Base-by-base conservation (phyloP, 2,329 filamentous ascomycete genomes). In the Didymella segeticola region DNA sequence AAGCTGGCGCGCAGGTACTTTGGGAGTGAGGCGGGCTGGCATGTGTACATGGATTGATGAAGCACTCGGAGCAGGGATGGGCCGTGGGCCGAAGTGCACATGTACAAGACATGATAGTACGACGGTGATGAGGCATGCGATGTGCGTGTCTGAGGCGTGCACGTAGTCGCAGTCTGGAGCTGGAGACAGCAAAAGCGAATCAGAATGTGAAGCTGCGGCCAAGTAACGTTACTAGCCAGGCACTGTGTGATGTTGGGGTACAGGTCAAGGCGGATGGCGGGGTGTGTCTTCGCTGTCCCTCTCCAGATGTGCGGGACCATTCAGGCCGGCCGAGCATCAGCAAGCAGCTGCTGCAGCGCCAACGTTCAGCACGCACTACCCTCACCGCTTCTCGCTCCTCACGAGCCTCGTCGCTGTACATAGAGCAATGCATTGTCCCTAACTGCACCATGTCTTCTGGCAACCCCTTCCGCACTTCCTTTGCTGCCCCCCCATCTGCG, bases 1-100 rank as follows among this genome's bases (percentile, higher is more conserved):
- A 75, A 74, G 34, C 74, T 89, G 58, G 84, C 85, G 8, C 77
- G 81, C 62, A 80, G 79, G 56, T 88, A 85, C 77, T 85, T 83
- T 62, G 83, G 81, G 19, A 74, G 72, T 39, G 74, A 79, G 41
- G 78, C 78, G 52, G 82, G 81, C 41, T 87, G 85, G 85, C 79
- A 80, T 72, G 83, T 87, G 42, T 87, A 87, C 70, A 75, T 80
- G 51, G 71, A 89, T 82, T 77, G 78, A 84, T 22, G 34, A 34
- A 34, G 20, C 19, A 20, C 11, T 19, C 36, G 49, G 37, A 14
- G 14, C 49, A 30, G 29, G 27, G 19, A 22, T 41, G 34, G 15
- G 43, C 42, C 43, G 49, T 36, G 41, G 26, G 43, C 49, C 42
- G 42, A 38, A 11, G 30, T 37, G 39, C n/a, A 22, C n/a, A n/a